These are phyloP conservation scores for Penicillium angulare DNA, from an alignment of 495 filamentous ascomycete species.

Conservation along the genomic window DNA sequence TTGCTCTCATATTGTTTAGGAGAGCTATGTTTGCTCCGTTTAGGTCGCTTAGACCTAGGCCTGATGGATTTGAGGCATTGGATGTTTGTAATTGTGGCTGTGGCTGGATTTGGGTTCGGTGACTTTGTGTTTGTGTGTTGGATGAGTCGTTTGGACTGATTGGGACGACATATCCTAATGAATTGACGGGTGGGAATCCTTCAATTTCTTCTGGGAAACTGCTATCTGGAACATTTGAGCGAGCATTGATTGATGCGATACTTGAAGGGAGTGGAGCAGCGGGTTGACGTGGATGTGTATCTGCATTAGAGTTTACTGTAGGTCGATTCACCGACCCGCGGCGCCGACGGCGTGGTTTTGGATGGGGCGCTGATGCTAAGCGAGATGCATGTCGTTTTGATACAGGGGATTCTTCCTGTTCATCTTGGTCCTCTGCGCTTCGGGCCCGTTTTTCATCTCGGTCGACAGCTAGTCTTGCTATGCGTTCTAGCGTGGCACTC, in stretches of 20 bases:
- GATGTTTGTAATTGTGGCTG: not conserved
- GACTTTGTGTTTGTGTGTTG: constrained; percentile 7
- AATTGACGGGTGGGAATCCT: constrained; percentile 39
- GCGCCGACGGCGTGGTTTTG: constrained; percentile 11
- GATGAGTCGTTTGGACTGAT: constrained; percentile 17
- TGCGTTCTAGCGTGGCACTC: constrained; percentile 86
- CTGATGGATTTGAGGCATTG: not conserved
- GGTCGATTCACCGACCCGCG: constrained; percentile 11
- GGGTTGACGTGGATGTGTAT: not conserved
- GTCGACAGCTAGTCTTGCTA: constrained; percentile 82
- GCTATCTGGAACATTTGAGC: constrained; percentile 6
- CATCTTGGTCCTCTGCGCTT: constrained; percentile 7
- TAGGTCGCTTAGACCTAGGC: constrained; percentile 6
- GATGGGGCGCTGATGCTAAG: constrained; percentile 1
- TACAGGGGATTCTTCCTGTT: constrained; percentile 8
- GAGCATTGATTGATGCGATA: constrained; percentile 2
- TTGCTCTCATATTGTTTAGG: too few species aligned
- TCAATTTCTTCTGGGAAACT: constrained; percentile 35
- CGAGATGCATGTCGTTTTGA: constrained; percentile 12
- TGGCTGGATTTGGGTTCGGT: constrained; percentile 4
- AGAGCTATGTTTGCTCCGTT: not conserved
- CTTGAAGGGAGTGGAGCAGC: not conserved
- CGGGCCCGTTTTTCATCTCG: constrained; percentile 63
- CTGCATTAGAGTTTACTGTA: constrained; percentile 1
- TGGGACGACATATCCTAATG: constrained; percentile 39